Conservation (phyloP, 805 yeast species). For the Yamadazyma philogaea region DNA sequence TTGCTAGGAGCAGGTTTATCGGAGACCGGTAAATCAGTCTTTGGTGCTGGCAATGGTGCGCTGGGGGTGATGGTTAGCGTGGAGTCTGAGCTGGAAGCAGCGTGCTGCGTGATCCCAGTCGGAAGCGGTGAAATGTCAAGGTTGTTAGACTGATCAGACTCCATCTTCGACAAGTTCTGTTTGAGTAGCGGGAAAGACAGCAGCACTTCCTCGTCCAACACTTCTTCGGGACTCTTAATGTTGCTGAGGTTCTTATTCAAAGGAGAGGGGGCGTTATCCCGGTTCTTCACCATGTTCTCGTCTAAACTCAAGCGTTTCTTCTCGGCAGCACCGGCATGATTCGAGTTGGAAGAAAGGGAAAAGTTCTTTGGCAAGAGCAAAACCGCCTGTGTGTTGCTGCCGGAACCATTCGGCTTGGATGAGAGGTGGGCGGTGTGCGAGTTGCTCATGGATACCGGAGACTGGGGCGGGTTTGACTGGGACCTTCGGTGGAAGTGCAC, state of each 20-base stretch:
- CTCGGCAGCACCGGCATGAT: constrained; percentile 10
- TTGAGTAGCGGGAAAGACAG: constrained; percentile 3
- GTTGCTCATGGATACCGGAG: constrained; percentile 11
- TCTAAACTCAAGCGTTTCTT: constrained; percentile 29
- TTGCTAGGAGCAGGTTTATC: too few relatives aligned
- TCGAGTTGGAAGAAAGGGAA: constrained; percentile 19
- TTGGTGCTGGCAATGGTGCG: not conserved
- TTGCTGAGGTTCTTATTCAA: constrained; percentile 10
- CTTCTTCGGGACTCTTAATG: constrained; percentile 8
- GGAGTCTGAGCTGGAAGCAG: not conserved
- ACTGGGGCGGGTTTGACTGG: constrained; percentile 30
- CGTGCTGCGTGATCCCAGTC: not conserved
- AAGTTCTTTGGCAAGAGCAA: constrained; percentile 49
- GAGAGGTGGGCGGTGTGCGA: constrained; percentile 1
- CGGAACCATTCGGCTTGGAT: constrained; percentile 7
- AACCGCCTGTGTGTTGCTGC: constrained; percentile 41
- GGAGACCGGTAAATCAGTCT: too few relatives aligned
- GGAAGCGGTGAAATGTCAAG: constrained; percentile 5
- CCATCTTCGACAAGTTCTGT: constrained; percentile 8
- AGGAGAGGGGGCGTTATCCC: constrained; percentile 12
- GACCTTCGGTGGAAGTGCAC: constrained; percentile 27
- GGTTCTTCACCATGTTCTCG: constrained; percentile 13
- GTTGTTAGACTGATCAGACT: constrained; percentile 5
- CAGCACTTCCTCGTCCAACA: not conserved
- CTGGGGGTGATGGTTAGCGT: not conserved